phyloP scores from a whole-genome alignment of 768 basidiomycete species.

The Termitomyces sp. region DNA sequence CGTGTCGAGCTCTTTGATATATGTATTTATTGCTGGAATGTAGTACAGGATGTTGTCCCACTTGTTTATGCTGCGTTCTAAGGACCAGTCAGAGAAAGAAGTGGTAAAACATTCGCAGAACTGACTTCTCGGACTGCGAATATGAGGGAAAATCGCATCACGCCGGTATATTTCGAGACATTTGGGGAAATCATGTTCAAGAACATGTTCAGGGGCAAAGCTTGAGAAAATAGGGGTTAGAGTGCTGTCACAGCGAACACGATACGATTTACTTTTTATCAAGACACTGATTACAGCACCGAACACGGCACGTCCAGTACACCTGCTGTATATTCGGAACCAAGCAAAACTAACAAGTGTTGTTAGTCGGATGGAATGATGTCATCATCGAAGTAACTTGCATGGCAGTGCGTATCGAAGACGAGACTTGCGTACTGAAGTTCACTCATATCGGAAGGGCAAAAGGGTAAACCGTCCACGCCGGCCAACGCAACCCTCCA shows the following conservation, averaged over 20 bases:
- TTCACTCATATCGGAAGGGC: conserved; percentile 30
- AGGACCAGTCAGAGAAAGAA: neutral
- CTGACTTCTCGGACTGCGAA: conserved; percentile 18
- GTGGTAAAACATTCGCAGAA: neutral
- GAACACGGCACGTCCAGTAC: conserved; percentile 30
- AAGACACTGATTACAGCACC: conserved; percentile 31
- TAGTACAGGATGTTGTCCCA: conserved; percentile 21
- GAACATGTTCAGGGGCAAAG: conserved; percentile 23
- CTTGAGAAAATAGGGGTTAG: conserved; percentile 10
- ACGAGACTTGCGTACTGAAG: conserved; percentile 29
- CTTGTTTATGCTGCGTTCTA: conserved; percentile 10
- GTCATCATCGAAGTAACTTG: neutral
- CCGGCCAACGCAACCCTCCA: conserved; percentile 22
- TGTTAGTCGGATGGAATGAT: neutral
- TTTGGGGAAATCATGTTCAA: conserved; percentile 20
- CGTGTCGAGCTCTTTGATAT: conserved; percentile 21
- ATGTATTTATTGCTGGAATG: conserved; percentile 17
- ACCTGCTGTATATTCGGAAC: conserved; percentile 23
- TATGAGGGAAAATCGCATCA: conserved; percentile 25
- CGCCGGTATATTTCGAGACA: conserved; percentile 19
- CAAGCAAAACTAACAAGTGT: conserved; percentile 25
- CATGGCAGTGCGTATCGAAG: conserved; percentile 23
- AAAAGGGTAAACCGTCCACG: conserved; percentile 24
- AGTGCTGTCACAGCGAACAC: neutral
- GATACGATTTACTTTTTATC: conserved; percentile 21